phyloP scores from a whole-genome alignment of 2,329 filamentous ascomycete species.

The Exophiala viscosa region DNA sequence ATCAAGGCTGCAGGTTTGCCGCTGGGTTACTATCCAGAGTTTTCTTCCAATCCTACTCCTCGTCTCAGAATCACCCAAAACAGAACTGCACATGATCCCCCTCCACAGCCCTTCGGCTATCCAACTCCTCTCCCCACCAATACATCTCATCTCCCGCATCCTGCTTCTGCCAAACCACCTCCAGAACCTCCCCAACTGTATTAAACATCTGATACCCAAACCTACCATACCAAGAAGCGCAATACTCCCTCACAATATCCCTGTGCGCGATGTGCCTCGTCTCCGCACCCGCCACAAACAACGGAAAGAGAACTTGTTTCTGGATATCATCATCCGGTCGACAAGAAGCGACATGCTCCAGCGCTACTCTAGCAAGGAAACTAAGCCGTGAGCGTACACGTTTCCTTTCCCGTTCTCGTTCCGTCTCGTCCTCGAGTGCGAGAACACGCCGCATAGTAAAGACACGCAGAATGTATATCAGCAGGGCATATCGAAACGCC shows the following conservation, averaged over 20 bases:
- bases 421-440: not conserved
- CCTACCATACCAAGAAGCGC: conserved; percentile 5
- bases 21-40: no score
- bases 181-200: conserved; percentile 5
- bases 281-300: conserved; percentile 12
- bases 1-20: no score
- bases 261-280: not conserved
- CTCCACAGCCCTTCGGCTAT: conserved; percentile 4
- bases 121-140: conserved; percentile 16
- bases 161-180: conserved; percentile 4
- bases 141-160: conserved; percentile 8
- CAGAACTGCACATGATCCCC: conserved; percentile 13
- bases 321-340: conserved; percentile 9
- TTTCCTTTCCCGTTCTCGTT: not conserved
- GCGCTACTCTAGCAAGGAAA: not conserved
- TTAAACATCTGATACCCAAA: conserved; percentile 17
- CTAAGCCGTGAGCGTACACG: not conserved
- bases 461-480: conserved; percentile 14
- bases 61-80: conserved; percentile 3
- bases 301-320: conserved; percentile 13
- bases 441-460: conserved; percentile 1
- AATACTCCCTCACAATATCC: conserved; percentile 5
- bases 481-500: conserved; percentile 11
- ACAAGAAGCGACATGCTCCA: conserved; percentile 1
- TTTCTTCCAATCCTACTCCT: no score